Evolutionary conservation across 2,329 filamentous ascomycete genomes (phyloP).

Genomic region (Fusarium piperis): DNA sequence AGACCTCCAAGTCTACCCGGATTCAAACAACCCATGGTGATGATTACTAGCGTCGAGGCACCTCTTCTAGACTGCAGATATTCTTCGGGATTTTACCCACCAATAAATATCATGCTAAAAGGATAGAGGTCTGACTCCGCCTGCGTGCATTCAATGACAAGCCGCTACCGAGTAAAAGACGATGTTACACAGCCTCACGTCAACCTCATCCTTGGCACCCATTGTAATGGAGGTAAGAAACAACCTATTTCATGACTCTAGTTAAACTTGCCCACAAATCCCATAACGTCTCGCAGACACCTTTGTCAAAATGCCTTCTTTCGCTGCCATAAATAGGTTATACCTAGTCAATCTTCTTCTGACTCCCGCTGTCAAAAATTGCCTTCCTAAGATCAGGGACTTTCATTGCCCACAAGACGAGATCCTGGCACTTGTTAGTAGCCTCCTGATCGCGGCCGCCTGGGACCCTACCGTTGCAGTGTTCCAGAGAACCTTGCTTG

Average conservation of each 20-base stretch:
- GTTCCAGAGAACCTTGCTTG: conserved; percentile 28
- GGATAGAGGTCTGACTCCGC: too few species aligned
- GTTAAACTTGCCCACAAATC: background rate
- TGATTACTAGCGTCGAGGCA: too few species aligned
- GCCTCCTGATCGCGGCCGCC: too few species aligned
- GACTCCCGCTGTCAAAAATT: background rate
- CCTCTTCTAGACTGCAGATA: background rate
- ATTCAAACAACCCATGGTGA: background rate
- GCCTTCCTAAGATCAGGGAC: conserved; percentile 26
- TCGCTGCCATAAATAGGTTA: too few species aligned
- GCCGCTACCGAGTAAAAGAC: background rate
- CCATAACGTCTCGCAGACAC: background rate
- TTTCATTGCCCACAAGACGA: conserved; percentile 16
- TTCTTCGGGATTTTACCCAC: too few species aligned
- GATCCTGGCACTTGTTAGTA: conserved; percentile 14
- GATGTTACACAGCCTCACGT: background rate
- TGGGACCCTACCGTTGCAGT: conserved; percentile 14
- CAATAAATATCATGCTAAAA: too few species aligned
- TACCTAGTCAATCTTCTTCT: background rate
- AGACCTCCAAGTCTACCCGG: background rate
- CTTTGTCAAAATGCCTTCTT: background rate
- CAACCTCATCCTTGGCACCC: background rate
- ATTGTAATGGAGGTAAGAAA: background rate
- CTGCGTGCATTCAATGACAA: background rate
- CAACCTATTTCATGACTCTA: background rate